Evolutionary conservation across 495 filamentous ascomycete genomes (phyloP), one percentile per base, ranked within the genome.

Genomic region (Podospora australis): DNA sequence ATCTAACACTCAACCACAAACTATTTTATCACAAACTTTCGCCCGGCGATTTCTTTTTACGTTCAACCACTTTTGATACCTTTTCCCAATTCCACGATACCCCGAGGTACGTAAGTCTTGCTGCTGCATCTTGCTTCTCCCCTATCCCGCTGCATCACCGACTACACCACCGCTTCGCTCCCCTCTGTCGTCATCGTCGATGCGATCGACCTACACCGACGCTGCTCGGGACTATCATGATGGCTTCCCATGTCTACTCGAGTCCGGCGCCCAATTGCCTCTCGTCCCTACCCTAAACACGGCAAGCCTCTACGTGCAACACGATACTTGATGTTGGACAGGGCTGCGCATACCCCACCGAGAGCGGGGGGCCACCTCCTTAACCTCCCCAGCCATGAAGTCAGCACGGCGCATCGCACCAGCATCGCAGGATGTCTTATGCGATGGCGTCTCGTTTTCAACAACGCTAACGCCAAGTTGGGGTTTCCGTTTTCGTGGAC

Each of bases 121-220:
- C n/a, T 17, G n/a, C 26, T 30, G 26, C 26, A 10, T 29, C 36
- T n/a, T 47, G 45, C 21, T 38, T 41, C 25, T 53, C 56, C 56
- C 48, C 39, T 39, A 29, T 49, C 44, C 42, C 42, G 44, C 29
- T 56, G 19, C 50, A 36, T 49, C 42, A 34, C 23, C 36, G 51
- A 47, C 51, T 55, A 43, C 51, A 44, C 49, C 59, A n/a, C 44
- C 34, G 38, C 38, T 39, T 35, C 57, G 50, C 38, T 46, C 38
- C 47, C 54, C 52, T 44, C 56, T 66, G 55, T 62, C 63, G 65
- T 66, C 65, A 68, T 68, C 56, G 50, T 55, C 48, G 54, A 53
- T 54, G 58, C 62, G 60, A 61, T 46, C 41, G 54, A 47, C 49
- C 22, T 21, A 16, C 34, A 36, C 5, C 34, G 17, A 36, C 34